Base-by-base conservation (phyloP, 2,329 filamentous ascomycete species). In the Microcyclosporella mali region DNA sequence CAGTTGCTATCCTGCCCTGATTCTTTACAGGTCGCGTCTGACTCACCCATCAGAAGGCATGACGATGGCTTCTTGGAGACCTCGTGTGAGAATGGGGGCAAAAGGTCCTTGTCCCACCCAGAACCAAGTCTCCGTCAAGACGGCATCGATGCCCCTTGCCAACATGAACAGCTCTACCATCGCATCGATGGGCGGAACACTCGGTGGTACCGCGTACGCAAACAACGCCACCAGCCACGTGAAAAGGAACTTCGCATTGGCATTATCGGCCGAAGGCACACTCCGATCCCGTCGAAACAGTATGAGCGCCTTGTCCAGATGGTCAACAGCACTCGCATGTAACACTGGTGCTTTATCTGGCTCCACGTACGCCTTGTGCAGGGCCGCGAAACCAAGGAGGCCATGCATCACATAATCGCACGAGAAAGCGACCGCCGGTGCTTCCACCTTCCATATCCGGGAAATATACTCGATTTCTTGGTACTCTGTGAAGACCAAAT, bases 81-180 rank as follows among this genome's bases (percentile, higher is more conserved):
- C 55, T 40, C 53, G 40, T 4, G 47, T 50, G 19, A 61, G 42
- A 2, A 61, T 55, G 2, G 56, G 53, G 11, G 56, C 54, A 37
- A 60, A 56, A 2, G 58, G 51, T 4, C 58, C 57, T 45, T 60
- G 57, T 4, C 50, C 49, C 6, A 60, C 51, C 45, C 50, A 58
- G 33, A 54, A 53, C 47, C 56, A 57, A 6, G 52, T 55, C 19
- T 60, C 56, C 4, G 46, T 40, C 8, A 53, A 33, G 1, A 56
- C 40, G 25, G 49, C 43, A 27, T 57, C 52, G 28, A 61, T 53
- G 8, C 52, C 56, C 33, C 55, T 53, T 16, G 55, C 52, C 15
- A 59, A 51, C 21, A 49, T 31, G 40, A 61, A 52, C 2, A 61
- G 41, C 35, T 60, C 57, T 12, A 49, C 50, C n/a, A 59, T 47